A percentile compares a stretch with the other conserved stretches of the same genome.
Evolutionary conservation across 768 basidiomycete species (phyloP).

Genomic region (Pholiota microspora): DNA sequence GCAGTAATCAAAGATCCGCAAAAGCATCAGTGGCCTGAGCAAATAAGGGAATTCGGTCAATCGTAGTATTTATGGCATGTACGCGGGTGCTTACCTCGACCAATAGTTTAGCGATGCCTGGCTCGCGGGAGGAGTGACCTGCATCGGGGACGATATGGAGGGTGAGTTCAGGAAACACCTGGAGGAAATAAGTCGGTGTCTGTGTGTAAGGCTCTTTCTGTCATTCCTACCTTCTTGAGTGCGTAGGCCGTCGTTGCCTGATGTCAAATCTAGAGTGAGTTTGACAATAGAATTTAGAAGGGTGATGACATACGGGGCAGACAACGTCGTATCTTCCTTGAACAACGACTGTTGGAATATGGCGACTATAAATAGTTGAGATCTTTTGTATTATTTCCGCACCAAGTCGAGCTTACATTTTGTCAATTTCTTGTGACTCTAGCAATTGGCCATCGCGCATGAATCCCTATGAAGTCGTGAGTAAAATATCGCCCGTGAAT

Average conservation of each 20-base stretch:
- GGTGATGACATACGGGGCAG: slow-evolving; percentile 62
- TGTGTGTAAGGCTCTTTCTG: background rate
- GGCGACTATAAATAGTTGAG: slow-evolving; percentile 49
- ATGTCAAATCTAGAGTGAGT: background rate
- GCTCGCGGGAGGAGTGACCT: slow-evolving; percentile 82
- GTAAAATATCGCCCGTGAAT: background rate
- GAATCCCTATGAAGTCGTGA: slow-evolving; percentile 55
- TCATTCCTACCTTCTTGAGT: slow-evolving; percentile 58
- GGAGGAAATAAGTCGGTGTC: background rate
- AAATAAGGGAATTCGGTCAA: background rate
- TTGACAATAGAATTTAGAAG: background rate
- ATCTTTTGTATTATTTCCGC: background rate
- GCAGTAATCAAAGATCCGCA: slow-evolving; percentile 14
- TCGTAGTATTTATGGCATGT: background rate
- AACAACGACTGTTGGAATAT: slow-evolving; percentile 80
- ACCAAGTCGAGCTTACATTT: slow-evolving; percentile 56
- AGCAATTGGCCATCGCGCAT: slow-evolving; percentile 88
- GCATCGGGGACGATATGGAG: slow-evolving; percentile 77
- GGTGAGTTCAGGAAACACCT: slow-evolving; percentile 70
- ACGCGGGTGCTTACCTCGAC: slow-evolving; percentile 50
- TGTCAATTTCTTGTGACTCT: slow-evolving; percentile 80
- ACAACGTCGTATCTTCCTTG: slow-evolving; percentile 91
- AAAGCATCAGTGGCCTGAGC: slow-evolving; percentile 18
- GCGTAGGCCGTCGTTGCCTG: slow-evolving; percentile 79
- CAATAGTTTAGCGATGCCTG: slow-evolving; percentile 64